Evolutionary conservation across 2,329 filamentous ascomycete species (phyloP).

Genomic region (Pseudohalonectria lignicola): DNA sequence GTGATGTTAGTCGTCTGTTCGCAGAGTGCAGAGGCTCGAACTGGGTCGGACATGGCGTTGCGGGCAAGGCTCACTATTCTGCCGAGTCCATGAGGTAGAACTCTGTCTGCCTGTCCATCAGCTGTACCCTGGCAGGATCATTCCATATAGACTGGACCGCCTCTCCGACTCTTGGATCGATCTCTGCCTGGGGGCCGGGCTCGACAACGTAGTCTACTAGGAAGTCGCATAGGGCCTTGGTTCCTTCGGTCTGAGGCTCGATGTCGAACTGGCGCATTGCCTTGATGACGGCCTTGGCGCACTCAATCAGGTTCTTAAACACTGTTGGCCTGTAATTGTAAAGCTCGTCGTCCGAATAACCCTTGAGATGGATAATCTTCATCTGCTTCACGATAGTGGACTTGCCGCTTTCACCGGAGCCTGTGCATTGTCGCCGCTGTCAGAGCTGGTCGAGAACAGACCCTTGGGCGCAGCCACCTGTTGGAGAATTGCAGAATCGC

Average conservation of each 20-base stretch:
- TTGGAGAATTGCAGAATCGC: neutral
- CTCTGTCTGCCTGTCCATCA: constrained; percentile 91
- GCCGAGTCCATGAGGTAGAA: constrained; percentile 99
- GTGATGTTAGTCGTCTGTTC: constrained; percentile 11
- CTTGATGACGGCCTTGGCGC: constrained; percentile 82
- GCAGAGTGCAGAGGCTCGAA: too few relatives aligned
- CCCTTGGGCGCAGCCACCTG: too few relatives aligned
- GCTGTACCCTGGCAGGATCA: constrained; percentile 68
- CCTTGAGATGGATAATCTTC: constrained; percentile 99
- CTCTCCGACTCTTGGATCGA: constrained; percentile 70
- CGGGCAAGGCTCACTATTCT: constrained; percentile 63
- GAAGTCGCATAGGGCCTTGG: constrained; percentile 66
- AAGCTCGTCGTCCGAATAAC: constrained; percentile 89
- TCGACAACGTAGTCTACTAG: constrained; percentile 83
- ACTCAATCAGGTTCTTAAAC: constrained; percentile 97
- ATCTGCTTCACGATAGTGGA: constrained; percentile 99
- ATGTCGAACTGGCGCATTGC: constrained; percentile 91
- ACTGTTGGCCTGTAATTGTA: constrained; percentile 91
- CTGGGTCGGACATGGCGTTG: neutral
- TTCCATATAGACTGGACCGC: constrained; percentile 85
- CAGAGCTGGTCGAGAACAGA: constrained; percentile 6
- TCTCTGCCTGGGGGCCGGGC: constrained; percentile 74
- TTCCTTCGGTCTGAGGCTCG: constrained; percentile 60
- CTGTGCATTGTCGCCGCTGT: constrained; percentile 31
- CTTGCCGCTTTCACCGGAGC: constrained; percentile 96